phyloP scores from a whole-genome alignment of 192 early-diverging fungal genomes.

The Globomyces pollinis-pini region DNA sequence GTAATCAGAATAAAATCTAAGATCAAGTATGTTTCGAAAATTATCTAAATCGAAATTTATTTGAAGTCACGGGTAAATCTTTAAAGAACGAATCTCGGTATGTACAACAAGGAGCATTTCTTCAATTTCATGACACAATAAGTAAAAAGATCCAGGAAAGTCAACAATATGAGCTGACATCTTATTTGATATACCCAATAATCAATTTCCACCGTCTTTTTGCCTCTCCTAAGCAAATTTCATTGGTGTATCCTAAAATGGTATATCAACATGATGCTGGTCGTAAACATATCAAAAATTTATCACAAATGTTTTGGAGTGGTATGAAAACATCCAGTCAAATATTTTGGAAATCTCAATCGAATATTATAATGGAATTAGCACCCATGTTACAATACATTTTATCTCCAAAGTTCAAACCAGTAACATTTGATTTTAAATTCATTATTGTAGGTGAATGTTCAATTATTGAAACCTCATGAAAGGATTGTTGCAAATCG shows the following conservation, averaged over 20 bases:
- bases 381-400: slow-evolving; percentile 65
- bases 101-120: slow-evolving; percentile 66
- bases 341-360: slow-evolving; percentile 35
- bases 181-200: slow-evolving; percentile 64
- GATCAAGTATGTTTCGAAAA: slow-evolving; percentile 93
- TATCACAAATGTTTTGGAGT: slow-evolving; percentile 30
- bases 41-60: slow-evolving; percentile 71
- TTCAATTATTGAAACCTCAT: slow-evolving; percentile 51
- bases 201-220: slow-evolving; percentile 76
- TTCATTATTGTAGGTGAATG: too few species aligned
- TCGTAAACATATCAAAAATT: slow-evolving; percentile 46
- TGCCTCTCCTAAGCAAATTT: slow-evolving; percentile 46
- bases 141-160: slow-evolving; percentile 36
- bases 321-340: slow-evolving; percentile 42
- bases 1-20: slow-evolving; percentile 24
- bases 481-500: slow-evolving; percentile 48
- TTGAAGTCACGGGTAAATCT: slow-evolving; percentile 54
- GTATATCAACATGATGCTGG: slow-evolving; percentile 60
- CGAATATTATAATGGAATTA: slow-evolving; percentile 47
- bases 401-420: slow-evolving; percentile 64
- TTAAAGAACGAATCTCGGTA: slow-evolving; percentile 22
- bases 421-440: too few species aligned
- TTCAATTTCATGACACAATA: slow-evolving; percentile 73
- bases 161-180: slow-evolving; percentile 49
- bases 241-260: slow-evolving; percentile 64